These are phyloP conservation scores for Orobanche coerulescens DNA, from an alignment of 257 asterid genomes.

Conservation along the genomic window DNA sequence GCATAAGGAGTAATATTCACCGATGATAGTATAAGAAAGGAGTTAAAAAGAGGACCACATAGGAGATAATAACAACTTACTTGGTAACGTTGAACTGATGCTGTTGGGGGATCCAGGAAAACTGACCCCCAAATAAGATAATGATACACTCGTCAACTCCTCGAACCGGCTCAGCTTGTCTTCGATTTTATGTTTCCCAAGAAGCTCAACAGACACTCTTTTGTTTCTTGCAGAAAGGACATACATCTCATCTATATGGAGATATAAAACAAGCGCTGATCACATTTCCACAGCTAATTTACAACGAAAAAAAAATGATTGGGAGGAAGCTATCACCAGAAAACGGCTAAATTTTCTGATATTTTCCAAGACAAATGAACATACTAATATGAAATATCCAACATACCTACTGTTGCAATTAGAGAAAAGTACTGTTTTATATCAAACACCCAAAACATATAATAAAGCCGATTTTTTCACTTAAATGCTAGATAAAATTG, in stretches of 20 bases:
- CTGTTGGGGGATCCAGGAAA: slow-evolving; percentile 45
- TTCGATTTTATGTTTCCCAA: slow-evolving; percentile 78
- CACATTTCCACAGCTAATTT: slow-evolving; percentile 13
- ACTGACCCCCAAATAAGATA: slow-evolving; percentile 70
- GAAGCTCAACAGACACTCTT: slow-evolving; percentile 71
- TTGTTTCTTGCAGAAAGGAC: slow-evolving; percentile 85
- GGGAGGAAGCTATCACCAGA: not conserved
- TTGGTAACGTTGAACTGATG: slow-evolving; percentile 55
- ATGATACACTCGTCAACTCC: slow-evolving; percentile 71
- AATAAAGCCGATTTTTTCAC: not conserved
- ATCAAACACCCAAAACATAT: not conserved
- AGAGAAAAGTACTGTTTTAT: not conserved
- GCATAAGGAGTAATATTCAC: not conserved
- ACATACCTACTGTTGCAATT: not conserved
- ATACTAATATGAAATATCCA: not conserved
- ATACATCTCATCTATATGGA: slow-evolving; percentile 83
- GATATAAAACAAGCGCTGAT: not conserved
- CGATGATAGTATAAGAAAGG: not conserved
- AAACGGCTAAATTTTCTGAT: not conserved
- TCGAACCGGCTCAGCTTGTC: slow-evolving; percentile 73
- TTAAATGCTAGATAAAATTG: not conserved
- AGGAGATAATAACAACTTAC: slow-evolving; percentile 39
- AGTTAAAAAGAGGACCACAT: not conserved
- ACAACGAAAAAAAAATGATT: not conserved
- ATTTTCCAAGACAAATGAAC: not conserved